Evolutionary conservation across 2,329 filamentous ascomycete genomes (phyloP).

Genomic region (Fusarium pseudocircinatum): DNA sequence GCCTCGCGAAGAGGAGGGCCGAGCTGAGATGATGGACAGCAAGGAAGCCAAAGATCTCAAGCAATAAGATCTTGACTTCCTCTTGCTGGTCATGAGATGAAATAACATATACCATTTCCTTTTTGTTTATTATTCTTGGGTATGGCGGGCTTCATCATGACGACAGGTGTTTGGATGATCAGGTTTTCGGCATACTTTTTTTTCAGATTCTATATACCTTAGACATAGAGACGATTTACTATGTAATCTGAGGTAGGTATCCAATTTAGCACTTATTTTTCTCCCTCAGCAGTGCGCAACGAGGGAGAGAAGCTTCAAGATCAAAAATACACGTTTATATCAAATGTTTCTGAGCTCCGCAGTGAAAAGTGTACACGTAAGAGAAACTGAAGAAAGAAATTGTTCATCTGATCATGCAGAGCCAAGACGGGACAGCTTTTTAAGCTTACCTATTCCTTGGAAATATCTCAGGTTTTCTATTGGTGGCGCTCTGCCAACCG

Average conservation of each 20-base stretch:
- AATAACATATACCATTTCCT: conserved; percentile 13
- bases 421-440: background rate
- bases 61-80: background rate
- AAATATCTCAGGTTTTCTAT: background rate
- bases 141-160: conserved; percentile 27
- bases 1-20: conserved; percentile 32
- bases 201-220: conserved; percentile 28
- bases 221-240: conserved; percentile 32
- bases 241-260: conserved; percentile 29
- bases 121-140: conserved; percentile 21
- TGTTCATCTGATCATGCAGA: background rate
- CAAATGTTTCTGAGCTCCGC: background rate
- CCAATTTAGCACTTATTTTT: background rate
- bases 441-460: background rate
- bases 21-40: conserved; percentile 22
- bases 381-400: background rate
- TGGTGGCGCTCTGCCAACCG: background rate
- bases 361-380: background rate
- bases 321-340: conserved; percentile 3
- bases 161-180: conserved; percentile 30
- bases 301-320: conserved; percentile 13
- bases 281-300: conserved; percentile 30
- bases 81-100: background rate
- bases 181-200: conserved; percentile 12
- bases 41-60: conserved; percentile 31